A percentile compares a stretch with the other conserved stretches of the same genome.
Evolutionary conservation across 2,329 filamentous ascomycete species (phyloP).

Genomic region (Ophiostoma piceae): DNA sequence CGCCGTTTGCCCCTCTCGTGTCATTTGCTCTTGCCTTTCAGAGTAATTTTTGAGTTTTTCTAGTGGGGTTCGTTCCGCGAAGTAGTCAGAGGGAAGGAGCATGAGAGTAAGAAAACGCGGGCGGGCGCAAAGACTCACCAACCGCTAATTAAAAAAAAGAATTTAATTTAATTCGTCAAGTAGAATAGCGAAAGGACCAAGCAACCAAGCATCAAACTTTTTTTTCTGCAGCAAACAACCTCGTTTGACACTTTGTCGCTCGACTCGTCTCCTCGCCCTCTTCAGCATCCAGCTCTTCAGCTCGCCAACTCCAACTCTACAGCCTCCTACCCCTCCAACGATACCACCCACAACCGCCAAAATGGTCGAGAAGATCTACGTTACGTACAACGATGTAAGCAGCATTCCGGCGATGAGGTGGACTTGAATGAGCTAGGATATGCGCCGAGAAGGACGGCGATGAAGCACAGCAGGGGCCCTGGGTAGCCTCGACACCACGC

Average conservation of each 20-base stretch:
- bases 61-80: slow-evolving; percentile 11
- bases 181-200: neutral
- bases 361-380: slow-evolving; percentile 81
- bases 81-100: neutral
- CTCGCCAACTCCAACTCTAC: neutral
- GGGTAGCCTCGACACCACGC: neutral
- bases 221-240: neutral
- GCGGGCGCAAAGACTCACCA: slow-evolving; percentile 10
- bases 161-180: slow-evolving; percentile 2
- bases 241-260: neutral
- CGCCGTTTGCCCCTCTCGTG: neutral
- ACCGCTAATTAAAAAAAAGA: neutral
- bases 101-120: neutral
- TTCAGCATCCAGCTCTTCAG: neutral
- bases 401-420: neutral
- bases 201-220: neutral
- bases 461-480: neutral
- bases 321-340: neutral
- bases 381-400: slow-evolving; percentile 82
- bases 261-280: neutral
- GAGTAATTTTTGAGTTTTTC: slow-evolving; percentile 1
- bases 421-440: neutral
- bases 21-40: slow-evolving; percentile 6
- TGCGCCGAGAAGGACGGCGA: neutral
- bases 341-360: slow-evolving; percentile 36